A percentile compares a stretch with the other conserved stretches of the same genome.
These are phyloP conservation scores for Strigomonas culicis DNA, from an alignment of 208 protist species.

Conservation along the genomic window DNA sequence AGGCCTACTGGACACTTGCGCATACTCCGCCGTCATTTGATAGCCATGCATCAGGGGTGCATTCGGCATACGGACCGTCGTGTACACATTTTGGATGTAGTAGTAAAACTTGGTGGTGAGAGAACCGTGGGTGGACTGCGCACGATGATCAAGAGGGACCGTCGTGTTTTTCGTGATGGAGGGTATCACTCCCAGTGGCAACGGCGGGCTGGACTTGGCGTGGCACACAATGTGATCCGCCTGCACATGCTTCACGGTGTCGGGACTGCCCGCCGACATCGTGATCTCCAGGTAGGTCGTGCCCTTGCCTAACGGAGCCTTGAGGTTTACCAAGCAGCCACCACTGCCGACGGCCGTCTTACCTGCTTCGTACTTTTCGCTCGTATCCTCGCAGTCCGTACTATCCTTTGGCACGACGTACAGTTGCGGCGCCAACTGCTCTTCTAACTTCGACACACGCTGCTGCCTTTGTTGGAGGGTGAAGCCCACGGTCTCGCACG, in stretches of 20 bases:
- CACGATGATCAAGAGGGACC: neutral
- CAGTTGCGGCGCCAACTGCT: neutral
- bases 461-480: neutral
- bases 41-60: conserved; percentile 21
- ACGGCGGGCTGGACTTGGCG: conserved; percentile 1
- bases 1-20: conserved; percentile 6
- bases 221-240: conserved; percentile 16
- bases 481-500: neutral
- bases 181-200: neutral
- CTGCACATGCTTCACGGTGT: conserved; percentile 11
- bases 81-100: conserved; percentile 28
- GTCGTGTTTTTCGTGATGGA: neutral
- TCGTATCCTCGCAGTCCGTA: neutral
- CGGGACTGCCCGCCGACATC: conserved; percentile 10
- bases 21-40: conserved; percentile 20
- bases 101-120: conserved; percentile 14
- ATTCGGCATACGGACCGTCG: conserved; percentile 20
- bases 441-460: neutral
- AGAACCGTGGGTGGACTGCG: neutral
- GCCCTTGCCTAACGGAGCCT: conserved; percentile 10
- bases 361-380: conserved; percentile 7
- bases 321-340: conserved; percentile 20
- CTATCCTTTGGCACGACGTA: neutral
- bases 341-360: conserved; percentile 10
- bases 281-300: conserved; percentile 21